Conservation (phyloP, 257 asterid genomes). For the Fraxinus anomala region DNA sequence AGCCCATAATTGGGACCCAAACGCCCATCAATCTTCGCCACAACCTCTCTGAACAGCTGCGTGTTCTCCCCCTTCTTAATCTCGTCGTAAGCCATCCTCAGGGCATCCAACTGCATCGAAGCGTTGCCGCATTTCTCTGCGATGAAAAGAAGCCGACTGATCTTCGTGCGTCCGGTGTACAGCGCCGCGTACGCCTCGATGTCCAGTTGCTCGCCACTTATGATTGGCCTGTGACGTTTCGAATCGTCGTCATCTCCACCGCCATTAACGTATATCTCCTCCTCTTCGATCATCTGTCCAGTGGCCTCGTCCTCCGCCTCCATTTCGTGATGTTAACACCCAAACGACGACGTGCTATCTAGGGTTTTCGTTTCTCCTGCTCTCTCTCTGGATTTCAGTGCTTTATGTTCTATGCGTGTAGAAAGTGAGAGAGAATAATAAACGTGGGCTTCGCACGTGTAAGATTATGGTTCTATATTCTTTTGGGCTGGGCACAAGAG, state of each 20-base stretch:
- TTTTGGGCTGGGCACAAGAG: slow-evolving; percentile 3
- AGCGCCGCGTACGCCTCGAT: slow-evolving; percentile 90
- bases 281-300: slow-evolving; percentile 56
- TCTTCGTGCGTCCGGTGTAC: slow-evolving; percentile 86
- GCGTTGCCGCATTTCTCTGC: slow-evolving; percentile 63
- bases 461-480: neutral
- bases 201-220: slow-evolving; percentile 87
- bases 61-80: slow-evolving; percentile 92
- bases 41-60: slow-evolving; percentile 73
- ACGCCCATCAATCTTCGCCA: slow-evolving; percentile 71
- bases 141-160: slow-evolving; percentile 71
- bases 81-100: slow-evolving; percentile 95
- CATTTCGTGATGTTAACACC: slow-evolving; percentile 35
- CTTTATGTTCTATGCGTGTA: neutral
- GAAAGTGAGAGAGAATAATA: neutral
- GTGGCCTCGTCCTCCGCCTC: slow-evolving; percentile 63
- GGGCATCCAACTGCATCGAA: slow-evolving; percentile 80
- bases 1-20: slow-evolving; percentile 67
- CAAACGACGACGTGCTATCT: slow-evolving; percentile 27
- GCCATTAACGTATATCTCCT: slow-evolving; percentile 67
- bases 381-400: slow-evolving; percentile 11
- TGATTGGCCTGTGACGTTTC: slow-evolving; percentile 74
- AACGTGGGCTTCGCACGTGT: slow-evolving; percentile 24
- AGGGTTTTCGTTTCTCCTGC: slow-evolving; percentile 39
- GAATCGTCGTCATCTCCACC: slow-evolving; percentile 42